Evolutionary conservation across 345 rosid genomes (phyloP).

Genomic region (Aethionema arabicum): DNA sequence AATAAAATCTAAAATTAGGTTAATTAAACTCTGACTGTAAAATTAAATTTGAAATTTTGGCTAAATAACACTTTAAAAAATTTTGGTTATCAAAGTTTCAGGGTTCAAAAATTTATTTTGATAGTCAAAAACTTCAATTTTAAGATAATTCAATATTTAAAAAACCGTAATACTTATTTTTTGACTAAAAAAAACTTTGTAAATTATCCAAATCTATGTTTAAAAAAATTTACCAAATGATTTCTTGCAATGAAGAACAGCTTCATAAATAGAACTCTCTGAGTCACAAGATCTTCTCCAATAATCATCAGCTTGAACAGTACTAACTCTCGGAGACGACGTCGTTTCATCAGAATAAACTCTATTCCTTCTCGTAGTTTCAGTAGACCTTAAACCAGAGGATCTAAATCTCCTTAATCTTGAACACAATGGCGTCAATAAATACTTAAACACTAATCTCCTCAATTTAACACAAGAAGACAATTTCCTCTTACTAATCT

Average conservation of each 20-base stretch:
- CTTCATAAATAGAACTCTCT: slow-evolving; percentile 87
- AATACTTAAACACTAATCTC: slow-evolving; percentile 59
- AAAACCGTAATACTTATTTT: neutral
- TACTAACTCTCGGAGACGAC: slow-evolving; percentile 69
- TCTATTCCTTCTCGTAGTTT: slow-evolving; percentile 36
- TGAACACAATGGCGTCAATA: slow-evolving; percentile 64
- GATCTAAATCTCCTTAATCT: slow-evolving; percentile 51
- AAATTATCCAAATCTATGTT: neutral
- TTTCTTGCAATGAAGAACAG: slow-evolving; percentile 95
- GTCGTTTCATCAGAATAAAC: slow-evolving; percentile 55
- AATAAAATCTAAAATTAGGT: neutral
- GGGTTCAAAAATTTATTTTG: too few species aligned
- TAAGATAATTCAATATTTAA: too few species aligned
- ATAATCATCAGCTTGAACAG: slow-evolving; percentile 49
- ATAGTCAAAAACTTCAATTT: too few species aligned
- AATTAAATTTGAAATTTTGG: too few species aligned
- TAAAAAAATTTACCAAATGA: slow-evolving; percentile 51
- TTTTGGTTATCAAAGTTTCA: too few species aligned
- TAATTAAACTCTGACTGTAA: too few species aligned
- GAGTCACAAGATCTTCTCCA: slow-evolving; percentile 85
- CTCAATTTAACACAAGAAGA: slow-evolving; percentile 49
- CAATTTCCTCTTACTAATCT: slow-evolving; percentile 30
- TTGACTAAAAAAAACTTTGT: too few species aligned
- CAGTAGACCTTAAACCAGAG: slow-evolving; percentile 27
- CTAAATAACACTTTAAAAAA: too few species aligned